Evolutionary conservation across 805 yeast species (phyloP).

Genomic region (Candida boleticola): DNA sequence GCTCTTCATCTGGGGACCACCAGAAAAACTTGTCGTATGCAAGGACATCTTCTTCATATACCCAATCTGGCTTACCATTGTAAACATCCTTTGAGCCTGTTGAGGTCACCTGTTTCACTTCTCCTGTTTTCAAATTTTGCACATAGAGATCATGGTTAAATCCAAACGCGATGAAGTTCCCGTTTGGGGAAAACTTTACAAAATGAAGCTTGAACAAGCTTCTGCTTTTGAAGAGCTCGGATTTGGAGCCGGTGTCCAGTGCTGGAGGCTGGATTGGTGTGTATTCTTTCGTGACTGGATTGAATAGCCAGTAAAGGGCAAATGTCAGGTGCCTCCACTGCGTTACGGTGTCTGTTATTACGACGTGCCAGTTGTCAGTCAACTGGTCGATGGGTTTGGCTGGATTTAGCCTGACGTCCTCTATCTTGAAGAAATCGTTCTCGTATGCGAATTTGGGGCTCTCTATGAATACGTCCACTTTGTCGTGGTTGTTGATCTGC

Average conservation of each 20-base stretch:
- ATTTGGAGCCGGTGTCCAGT: conserved; percentile 7
- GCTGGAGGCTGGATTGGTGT: conserved; percentile 32
- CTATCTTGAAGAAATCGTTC: conserved; percentile 33
- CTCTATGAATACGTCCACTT: conserved; percentile 22
- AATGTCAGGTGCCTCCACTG: conserved; percentile 45
- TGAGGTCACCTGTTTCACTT: conserved; percentile 35
- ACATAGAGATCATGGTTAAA: conserved; percentile 54
- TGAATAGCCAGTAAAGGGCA: conserved; percentile 37
- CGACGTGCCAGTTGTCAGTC: conserved; percentile 43
- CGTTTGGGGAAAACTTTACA: conserved; percentile 62
- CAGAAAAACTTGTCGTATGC: conserved; percentile 59
- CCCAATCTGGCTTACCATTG: conserved; percentile 80
- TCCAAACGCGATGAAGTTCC: conserved; percentile 55
- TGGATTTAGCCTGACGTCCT: conserved; percentile 37
- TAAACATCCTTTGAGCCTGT: conserved; percentile 53
- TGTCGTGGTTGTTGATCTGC: conserved; percentile 22
- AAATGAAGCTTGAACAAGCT: conserved; percentile 39
- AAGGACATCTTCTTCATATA: conserved; percentile 77
- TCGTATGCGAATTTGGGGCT: conserved; percentile 37
- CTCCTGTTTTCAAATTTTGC: conserved; percentile 28
- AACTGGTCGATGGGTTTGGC: conserved; percentile 43
- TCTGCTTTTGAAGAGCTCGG: not conserved
- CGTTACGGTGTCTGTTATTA: conserved; percentile 47
- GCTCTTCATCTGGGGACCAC: conserved; percentile 69
- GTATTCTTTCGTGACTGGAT: conserved; percentile 23